Evolutionary conservation across 2,329 filamentous ascomycete species (phyloP), one percentile per base, ranked within the genome.

Genomic region (Aspergillus tanneri): DNA sequence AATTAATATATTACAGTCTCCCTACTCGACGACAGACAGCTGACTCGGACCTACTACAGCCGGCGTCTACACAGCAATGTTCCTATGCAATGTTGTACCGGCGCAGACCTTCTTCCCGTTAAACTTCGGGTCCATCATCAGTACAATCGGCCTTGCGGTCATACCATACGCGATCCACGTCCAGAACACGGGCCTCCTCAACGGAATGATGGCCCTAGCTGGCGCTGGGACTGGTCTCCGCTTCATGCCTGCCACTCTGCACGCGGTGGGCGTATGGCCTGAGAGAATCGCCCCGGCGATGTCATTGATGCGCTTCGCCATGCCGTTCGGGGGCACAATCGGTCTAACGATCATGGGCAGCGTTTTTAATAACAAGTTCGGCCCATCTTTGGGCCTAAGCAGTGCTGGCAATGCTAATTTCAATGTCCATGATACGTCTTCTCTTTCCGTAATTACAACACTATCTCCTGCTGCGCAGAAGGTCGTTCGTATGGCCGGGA

Each of bases 311-410:
- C 73, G 77, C 0, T 80, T 87, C 44, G 76, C 82, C 2, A 49
- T 80, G 12, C 81, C 82, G 0, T 78, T 88, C 19, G 84, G 85
- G 3, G 84, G 85, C 10, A 86, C 83, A 0, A 65, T 87, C 2
- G 79, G 79, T 0, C 72, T 87, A 37, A 85, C 84, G 0, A 76
- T 87, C 57, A 87, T 87, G 84, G 78, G 82, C 11, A 77, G 79
- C 7, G 83, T 87, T 1, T 87, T 87, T 64, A 85, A 86, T 60
- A 87, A 87, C 44, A 74, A 77, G 44, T 55, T 73, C 58, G 46
- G 62, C 54, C 4, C 45, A 30, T 41, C 54, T 37, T 48, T 70
- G n/a, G 55, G 45, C 5, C 42, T 49, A 2, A 52, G 67, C 63
- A 14, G 11, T 1, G 12, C 4, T 9, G 47, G 47, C 50, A 69